These are phyloP conservation scores for Yarrowia osloensis DNA, from an alignment of 805 yeast genomes.

Conservation along the genomic window DNA sequence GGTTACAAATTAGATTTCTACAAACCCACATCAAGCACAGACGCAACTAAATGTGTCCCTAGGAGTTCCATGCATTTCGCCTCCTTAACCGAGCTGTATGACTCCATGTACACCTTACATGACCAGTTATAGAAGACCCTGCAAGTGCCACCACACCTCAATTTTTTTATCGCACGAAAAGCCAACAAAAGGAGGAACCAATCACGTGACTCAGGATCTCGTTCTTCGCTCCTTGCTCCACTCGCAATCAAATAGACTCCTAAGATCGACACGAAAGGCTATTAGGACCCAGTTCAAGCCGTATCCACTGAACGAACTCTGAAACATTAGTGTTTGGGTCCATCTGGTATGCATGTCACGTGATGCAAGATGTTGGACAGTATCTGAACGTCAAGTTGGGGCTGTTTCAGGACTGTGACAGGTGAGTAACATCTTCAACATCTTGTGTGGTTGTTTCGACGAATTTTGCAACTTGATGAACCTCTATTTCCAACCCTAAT, in stretches of 20 bases:
- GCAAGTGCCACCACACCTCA: too few relatives aligned
- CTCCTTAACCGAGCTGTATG: not conserved
- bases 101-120: too few relatives aligned
- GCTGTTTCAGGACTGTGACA: too few relatives aligned
- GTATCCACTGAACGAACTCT: not conserved
- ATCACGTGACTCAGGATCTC: not conserved
- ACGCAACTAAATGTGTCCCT: not conserved
- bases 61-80: not conserved
- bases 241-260: not conserved
- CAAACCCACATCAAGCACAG: not conserved
- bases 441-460: too few relatives aligned
- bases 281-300: not conserved
- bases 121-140: too few relatives aligned
- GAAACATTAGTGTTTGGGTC: not conserved
- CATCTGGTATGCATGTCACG: conserved; percentile 6
- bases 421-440: too few relatives aligned
- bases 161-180: too few relatives aligned
- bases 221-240: not conserved
- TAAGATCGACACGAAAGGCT: not conserved
- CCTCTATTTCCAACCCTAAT: too few relatives aligned
- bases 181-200: too few relatives aligned
- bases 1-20: not conserved
- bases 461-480: too few relatives aligned
- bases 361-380: not conserved
- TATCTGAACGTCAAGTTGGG: too few relatives aligned